Percentiles rank a stretch among this genome's conserved stretches.
phyloP scores from a whole-genome alignment of 2,329 filamentous ascomycete genomes.

The Plectosphaerella cucumerina region DNA sequence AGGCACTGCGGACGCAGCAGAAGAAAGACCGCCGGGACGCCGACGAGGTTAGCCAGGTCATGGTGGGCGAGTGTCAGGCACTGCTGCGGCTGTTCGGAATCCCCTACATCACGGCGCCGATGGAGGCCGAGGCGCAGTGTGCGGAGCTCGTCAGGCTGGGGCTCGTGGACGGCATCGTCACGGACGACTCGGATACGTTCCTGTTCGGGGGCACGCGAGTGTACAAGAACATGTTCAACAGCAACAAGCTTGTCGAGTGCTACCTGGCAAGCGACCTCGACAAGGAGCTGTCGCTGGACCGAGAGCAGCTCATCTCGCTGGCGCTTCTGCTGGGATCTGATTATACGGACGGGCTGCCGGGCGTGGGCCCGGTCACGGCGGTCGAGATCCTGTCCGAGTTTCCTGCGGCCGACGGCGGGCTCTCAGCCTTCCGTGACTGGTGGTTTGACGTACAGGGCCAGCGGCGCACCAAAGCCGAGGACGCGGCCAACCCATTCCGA shows the following conservation, averaged over 20 bases:
- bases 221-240: constrained; percentile 99
- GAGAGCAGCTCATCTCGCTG: constrained; percentile 82
- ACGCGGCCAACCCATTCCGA: constrained; percentile 61
- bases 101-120: constrained; percentile 94
- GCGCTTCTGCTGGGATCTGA: constrained; percentile 91
- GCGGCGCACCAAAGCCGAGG: constrained; percentile 59
- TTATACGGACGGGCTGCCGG: constrained; percentile 88
- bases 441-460: constrained; percentile 73
- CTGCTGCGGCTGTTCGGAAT: constrained; percentile 87
- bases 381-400: constrained; percentile 95
- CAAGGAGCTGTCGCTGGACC: constrained; percentile 80
- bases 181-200: constrained; percentile 95
- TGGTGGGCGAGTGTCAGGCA: constrained; percentile 93
- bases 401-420: constrained; percentile 44
- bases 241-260: constrained; percentile 96
- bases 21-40: constrained; percentile 95
- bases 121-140: constrained; percentile 98
- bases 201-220: constrained; percentile 93
- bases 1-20: constrained; percentile 84
- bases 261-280: constrained; percentile 82
- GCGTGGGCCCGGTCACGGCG: constrained; percentile 90
- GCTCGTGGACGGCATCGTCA: constrained; percentile 95
- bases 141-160: constrained; percentile 83
- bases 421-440: constrained; percentile 82
- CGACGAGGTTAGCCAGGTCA: constrained; percentile 93